phyloP scores from a whole-genome alignment of 192 early-diverging fungal species.

The Coemansia reversa region DNA sequence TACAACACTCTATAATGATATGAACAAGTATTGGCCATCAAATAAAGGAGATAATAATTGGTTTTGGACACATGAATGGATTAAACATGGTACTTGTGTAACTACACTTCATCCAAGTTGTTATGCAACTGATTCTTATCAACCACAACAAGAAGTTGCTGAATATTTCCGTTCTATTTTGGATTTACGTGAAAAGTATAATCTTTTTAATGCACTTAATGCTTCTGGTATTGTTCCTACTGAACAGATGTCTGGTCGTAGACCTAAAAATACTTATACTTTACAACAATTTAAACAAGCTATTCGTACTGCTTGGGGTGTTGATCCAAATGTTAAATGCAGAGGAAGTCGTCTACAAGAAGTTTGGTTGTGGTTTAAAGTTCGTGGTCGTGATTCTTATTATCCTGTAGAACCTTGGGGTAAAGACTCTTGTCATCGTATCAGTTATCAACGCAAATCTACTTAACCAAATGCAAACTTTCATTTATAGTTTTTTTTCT shows the following conservation, averaged over 20 bases:
- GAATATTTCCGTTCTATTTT: constrained; percentile 62
- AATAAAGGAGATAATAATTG: constrained; percentile 74
- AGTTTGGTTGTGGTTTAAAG: constrained; percentile 52
- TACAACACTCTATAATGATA: constrained; percentile 35
- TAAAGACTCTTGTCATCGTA: constrained; percentile 32
- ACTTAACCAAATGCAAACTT: constrained; percentile 5
- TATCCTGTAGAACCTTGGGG: constrained; percentile 47
- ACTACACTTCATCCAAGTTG: constrained; percentile 64
- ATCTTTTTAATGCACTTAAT: constrained; percentile 57
- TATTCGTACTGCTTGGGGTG: constrained; percentile 28
- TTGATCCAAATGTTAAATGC: constrained; percentile 54
- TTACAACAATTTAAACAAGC: constrained; percentile 41
- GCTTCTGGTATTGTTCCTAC: constrained; percentile 48
- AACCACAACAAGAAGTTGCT: constrained; percentile 56
- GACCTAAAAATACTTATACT: constrained; percentile 49
- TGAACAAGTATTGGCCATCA: constrained; percentile 68
- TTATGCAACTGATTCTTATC: constrained; percentile 42
- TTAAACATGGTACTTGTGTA: constrained; percentile 80
- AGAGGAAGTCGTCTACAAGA: constrained; percentile 40
- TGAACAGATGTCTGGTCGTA: constrained; percentile 31
- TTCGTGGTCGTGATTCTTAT: constrained; percentile 44
- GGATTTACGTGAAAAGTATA: constrained; percentile 57
- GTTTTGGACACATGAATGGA: constrained; percentile 81
- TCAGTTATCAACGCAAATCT: constrained; percentile 46
- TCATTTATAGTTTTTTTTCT: neutral